These are phyloP conservation scores for Entomophthora muscae DNA, from an alignment of 371 early-diverging fungal species.

Conservation along the genomic window DNA sequence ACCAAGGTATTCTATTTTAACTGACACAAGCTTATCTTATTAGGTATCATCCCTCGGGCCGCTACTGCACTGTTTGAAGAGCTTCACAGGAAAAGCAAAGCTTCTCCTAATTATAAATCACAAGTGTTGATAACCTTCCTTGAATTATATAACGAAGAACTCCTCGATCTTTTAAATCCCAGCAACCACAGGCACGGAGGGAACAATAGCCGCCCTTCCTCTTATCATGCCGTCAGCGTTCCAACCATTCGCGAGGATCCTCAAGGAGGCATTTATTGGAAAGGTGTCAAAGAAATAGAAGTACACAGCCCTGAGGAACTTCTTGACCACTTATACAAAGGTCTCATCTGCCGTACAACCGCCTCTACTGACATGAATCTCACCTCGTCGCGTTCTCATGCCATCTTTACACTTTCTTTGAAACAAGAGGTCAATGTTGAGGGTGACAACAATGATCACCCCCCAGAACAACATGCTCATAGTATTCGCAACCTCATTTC, in stretches of 20 bases:
- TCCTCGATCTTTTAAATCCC: conserved; percentile 60
- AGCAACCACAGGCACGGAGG: conserved; percentile 14
- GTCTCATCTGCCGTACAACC: conserved; percentile 77
- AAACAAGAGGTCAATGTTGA: conserved; percentile 27
- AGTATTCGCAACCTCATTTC: conserved; percentile 24
- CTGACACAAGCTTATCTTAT: conserved; percentile 2
- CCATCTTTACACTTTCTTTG: conserved; percentile 75
- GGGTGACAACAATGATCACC: conserved; percentile 11
- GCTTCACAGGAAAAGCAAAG: conserved; percentile 14
- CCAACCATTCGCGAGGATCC: conserved; percentile 72
- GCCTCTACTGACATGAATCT: conserved; percentile 95
- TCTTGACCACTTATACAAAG: conserved; percentile 36
- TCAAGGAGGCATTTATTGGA: conserved; percentile 76
- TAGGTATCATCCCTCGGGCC: conserved; percentile 65
- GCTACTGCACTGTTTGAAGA: conserved; percentile 57
- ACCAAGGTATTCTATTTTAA: conserved; percentile 9
- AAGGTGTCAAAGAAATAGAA: conserved; percentile 66
- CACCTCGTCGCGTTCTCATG: conserved; percentile 91
- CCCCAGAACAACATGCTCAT: neutral
- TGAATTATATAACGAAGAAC: conserved; percentile 96
- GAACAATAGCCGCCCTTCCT: conserved; percentile 8
- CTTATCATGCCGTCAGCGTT: conserved; percentile 11
- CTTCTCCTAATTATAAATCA: conserved; percentile 21
- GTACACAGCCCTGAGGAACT: conserved; percentile 58
- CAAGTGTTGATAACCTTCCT: conserved; percentile 58